Evolutionary conservation across 2,329 filamentous ascomycete genomes (phyloP), one percentile per base, ranked within the genome.

Genomic region (Mycogone perniciosa): DNA sequence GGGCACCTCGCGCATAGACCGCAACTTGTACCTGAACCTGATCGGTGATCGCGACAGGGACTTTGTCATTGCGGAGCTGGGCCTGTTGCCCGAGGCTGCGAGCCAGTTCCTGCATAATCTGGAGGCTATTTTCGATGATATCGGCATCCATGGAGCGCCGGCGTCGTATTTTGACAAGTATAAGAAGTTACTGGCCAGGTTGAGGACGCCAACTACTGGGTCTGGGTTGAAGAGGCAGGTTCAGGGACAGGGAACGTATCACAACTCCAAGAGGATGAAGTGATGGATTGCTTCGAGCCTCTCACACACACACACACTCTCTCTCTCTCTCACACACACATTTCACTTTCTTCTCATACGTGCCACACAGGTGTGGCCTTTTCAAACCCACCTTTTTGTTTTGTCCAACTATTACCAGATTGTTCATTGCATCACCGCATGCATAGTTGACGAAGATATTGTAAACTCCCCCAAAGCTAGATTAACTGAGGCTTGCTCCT

Each of bases 21-120:
- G 71, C 5, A 77, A 77, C 52, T 66, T 80, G 7, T 81, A 76
- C 61, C 60, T 67, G 39, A 64, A 67, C 11, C 71, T 80, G 29
- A 65, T 80, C 1, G 75, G 76, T 7, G 70, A 72, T 39, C 58
- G 59, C 6, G 70, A 74, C 46, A 56, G 59, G 5, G 65, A 67
- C 56, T 80, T 80, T 54, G 65, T 76, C 37, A 58, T 79, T 33
- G 70, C 67, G 34, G 67, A 71, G 6, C 66, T 81, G 4, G 62
- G 60, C 11, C 60, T 70, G 26, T 63, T 77, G 2, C 73, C 70
- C 1, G 72, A 75, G 42, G 68, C 69, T 8, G 70, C 74, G 39
- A 70, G 65, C 44, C 71, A 71, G 52, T 74, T 73, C 48, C 56
- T 75, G 13, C 62, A 71, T 44, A 62, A 55, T n/a, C 62, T 72